These are phyloP conservation scores for Saksenaea oblongispora DNA, from an alignment of 371 early-diverging fungal species.

Conservation along the genomic window DNA sequence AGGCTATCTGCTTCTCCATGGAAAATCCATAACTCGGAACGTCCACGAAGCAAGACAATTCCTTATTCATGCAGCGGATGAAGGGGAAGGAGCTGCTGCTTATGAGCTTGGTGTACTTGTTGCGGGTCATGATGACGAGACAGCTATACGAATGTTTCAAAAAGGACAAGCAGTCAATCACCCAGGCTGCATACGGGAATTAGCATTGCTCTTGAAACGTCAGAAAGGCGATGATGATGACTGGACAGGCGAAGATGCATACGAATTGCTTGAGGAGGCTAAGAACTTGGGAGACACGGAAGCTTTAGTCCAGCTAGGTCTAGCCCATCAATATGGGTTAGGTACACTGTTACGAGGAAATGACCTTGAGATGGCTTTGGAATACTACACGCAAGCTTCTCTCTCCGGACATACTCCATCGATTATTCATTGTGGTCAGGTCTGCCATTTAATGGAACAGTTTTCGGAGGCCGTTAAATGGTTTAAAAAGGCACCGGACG, in stretches of 20 bases:
- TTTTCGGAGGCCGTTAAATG: constrained; percentile 17
- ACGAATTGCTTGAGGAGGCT: constrained; percentile 23
- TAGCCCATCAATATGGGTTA: constrained; percentile 13
- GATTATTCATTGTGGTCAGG: constrained; percentile 13
- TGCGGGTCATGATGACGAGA: constrained; percentile 8
- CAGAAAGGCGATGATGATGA: constrained; percentile 10
- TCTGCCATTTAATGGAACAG: constrained; percentile 12
- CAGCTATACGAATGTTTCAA: constrained; percentile 15
- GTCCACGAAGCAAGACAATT: constrained; percentile 14
- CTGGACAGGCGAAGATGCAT: constrained; percentile 13
- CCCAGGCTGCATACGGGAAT: constrained; percentile 25
- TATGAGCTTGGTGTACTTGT: constrained; percentile 23
- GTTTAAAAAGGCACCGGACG: constrained; percentile 9
- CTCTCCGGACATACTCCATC: constrained; percentile 12
- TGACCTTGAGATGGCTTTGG: constrained; percentile 4
- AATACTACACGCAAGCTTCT: constrained; percentile 15
- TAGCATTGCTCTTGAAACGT: constrained; percentile 18
- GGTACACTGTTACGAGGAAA: not conserved
- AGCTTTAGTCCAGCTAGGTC: constrained; percentile 19
- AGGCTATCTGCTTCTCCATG: constrained; percentile 23
- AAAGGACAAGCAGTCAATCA: constrained; percentile 17
- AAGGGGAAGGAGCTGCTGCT: constrained; percentile 17
- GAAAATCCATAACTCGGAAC: not conserved
- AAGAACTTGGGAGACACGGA: constrained; percentile 17
- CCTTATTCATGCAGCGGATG: constrained; percentile 15